These are phyloP conservation scores for Dorcoceras hygrometricum DNA, from an alignment of 257 asterid genomes.

Conservation along the genomic window DNA sequence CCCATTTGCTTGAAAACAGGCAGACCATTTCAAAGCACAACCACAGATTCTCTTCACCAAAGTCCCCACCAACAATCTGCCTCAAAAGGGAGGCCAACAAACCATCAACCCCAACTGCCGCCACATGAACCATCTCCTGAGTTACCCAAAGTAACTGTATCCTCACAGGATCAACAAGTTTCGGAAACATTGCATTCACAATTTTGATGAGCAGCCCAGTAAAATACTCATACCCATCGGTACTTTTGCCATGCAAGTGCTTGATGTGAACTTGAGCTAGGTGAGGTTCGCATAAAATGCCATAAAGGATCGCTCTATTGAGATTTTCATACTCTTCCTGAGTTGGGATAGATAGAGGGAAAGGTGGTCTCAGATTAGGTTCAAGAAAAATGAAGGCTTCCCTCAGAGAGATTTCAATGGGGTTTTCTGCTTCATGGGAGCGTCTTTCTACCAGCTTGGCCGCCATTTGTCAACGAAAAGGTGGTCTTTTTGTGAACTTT, in stretches of 20 bases:
- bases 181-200: slow-evolving; percentile 49
- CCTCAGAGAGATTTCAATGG: slow-evolving; percentile 49
- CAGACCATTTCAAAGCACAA: slow-evolving; percentile 60
- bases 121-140: slow-evolving; percentile 52
- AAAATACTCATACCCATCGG: slow-evolving; percentile 64
- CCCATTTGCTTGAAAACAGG: slow-evolving; percentile 51
- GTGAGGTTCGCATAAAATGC: slow-evolving; percentile 50
- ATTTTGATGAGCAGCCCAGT: slow-evolving; percentile 49
- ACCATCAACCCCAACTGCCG: slow-evolving; percentile 61
- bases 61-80: slow-evolving; percentile 77
- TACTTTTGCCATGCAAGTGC: slow-evolving; percentile 60
- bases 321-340: slow-evolving; percentile 49
- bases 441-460: slow-evolving; percentile 31
- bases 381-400: slow-evolving; percentile 52
- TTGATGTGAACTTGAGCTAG: slow-evolving; percentile 53
- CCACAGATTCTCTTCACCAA: slow-evolving; percentile 65
- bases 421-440: slow-evolving; percentile 52
- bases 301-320: slow-evolving; percentile 68
- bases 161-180: slow-evolving; percentile 47
- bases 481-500: no score
- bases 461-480: slow-evolving; percentile 28
- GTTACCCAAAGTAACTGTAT: slow-evolving; percentile 60
- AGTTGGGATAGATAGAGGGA: slow-evolving; percentile 55
- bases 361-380: slow-evolving; percentile 66
- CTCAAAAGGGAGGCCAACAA: slow-evolving; percentile 60